Evolutionary conservation across 495 filamentous ascomycete species (phyloP), one percentile per base, ranked within the genome.

Genomic region (Talaromyces trachyspermus): DNA sequence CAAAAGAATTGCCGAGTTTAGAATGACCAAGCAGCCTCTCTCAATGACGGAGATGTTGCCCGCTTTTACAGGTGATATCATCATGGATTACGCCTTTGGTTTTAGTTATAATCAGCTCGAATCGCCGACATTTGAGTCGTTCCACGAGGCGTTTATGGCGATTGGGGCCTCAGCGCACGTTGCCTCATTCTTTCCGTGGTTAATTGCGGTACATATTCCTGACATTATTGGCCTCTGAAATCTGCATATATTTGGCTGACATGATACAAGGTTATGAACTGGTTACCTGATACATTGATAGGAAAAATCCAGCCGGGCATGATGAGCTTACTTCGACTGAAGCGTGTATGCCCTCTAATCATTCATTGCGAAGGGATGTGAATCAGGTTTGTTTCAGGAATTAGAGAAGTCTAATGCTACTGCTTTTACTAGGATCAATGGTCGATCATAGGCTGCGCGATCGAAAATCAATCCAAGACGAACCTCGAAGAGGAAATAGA

Each of bases 51-150:
- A 56, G 25, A 58, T 51, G 49, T 57, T 53, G 29, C 53, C 48
- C 18, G 51, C 59, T 29, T 48, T 72, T n/a, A 56, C 64, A 1
- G 53, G 65, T 2, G 72, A 76, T 50, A 54, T 72, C 9, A 67
- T 72, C 14, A 66, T 60, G 18, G 69, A 69, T 37, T 74, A 70
- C 47, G 61, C 56, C 0, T 72, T 69, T 43, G 37, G 36, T 9
- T 48, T 25, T 40, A 49, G 45, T 10, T 54, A 43, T 20, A 54
- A 43, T 39, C 44, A 32, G 27, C 49, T 46, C 22, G 47, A 43
- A 12, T 29, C 37, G 4, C 26, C 19, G 14, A 30, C 24, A 30
- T 37, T 39, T 23, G 10, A 39, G 8, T 46, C 32, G 15, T 36
- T 53, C 19, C 30, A 29, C 26, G 24, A 38, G 30, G 50, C 53